A percentile compares a stretch with the other conserved stretches of the same genome.
phyloP scores from a whole-genome alignment of 75 land plant species.

The Isoetes taiwanensis region DNA sequence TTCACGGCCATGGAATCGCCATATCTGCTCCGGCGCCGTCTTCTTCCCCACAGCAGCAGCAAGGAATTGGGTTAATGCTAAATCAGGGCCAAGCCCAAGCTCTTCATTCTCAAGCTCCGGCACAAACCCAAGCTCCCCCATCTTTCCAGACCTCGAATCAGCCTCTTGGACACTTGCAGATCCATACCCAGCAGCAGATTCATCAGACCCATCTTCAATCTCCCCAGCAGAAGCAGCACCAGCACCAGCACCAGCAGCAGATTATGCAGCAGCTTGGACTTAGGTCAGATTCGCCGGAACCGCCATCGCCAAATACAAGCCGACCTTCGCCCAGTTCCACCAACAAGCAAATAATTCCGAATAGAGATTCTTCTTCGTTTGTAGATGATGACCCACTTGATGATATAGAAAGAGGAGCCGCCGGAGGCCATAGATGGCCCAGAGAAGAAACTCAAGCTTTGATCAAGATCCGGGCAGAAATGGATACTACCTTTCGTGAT shows the following conservation, averaged over 20 bases:
- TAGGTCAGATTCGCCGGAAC: conserved; percentile 1
- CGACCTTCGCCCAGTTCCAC: not conserved
- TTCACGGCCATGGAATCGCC: too few relatives aligned
- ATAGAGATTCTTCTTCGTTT: not conserved
- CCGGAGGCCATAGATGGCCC: conserved; percentile 17
- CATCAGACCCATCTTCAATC: conserved; percentile 12
- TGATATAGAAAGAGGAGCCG: conserved; percentile 4
- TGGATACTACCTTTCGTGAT: conserved; percentile 11
- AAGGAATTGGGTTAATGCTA: too few relatives aligned
- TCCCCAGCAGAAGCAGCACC: conserved; percentile 6
- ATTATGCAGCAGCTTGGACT: conserved; percentile 9
- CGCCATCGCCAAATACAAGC: not conserved
- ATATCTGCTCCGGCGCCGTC: too few relatives aligned
- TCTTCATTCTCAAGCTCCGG: too few relatives aligned
- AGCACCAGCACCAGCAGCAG: not conserved
- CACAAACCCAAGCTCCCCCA: too few relatives aligned
- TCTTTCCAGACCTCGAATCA: too few relatives aligned
- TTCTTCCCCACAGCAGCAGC: too few relatives aligned
- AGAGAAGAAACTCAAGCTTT: conserved; percentile 22
- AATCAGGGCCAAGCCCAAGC: too few relatives aligned
- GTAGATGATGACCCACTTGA: not conserved
- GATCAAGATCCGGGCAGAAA: conserved; percentile 14
- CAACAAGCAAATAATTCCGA: not conserved
- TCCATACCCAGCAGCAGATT: not conserved
- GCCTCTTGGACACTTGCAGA: too few relatives aligned